Percentiles rank a stretch among this genome's conserved stretches.
These are phyloP conservation scores for Fusarium sp. DNA, from an alignment of 2,329 filamentous ascomycete genomes.

Conservation along the genomic window DNA sequence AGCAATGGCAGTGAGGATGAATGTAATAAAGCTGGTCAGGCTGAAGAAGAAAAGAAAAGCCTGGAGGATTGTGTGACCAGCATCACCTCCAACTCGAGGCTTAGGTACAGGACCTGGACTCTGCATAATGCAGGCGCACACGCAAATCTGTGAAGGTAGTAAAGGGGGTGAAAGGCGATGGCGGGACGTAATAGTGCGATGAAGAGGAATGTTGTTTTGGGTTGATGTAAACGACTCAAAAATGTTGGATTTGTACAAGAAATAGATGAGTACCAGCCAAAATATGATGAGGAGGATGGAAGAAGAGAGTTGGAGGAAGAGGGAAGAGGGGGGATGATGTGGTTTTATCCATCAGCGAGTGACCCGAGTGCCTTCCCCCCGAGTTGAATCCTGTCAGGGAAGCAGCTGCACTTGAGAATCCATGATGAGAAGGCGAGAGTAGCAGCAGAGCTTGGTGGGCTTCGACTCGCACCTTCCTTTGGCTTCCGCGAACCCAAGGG, in stretches of 20 bases:
- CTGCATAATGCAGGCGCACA: neutral
- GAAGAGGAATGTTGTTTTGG: neutral
- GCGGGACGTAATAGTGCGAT: neutral
- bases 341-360: conserved; percentile 9
- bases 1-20: conserved; percentile 29
- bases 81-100: neutral
- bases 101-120: neutral
- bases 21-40: conserved; percentile 38
- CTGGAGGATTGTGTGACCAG: conserved; percentile 23
- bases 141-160: neutral
- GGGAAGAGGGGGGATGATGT: neutral
- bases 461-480: neutral
- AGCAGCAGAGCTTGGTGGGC: neutral
- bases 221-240: neutral
- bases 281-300: neutral
- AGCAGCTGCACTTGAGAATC: neutral
- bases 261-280: conserved; percentile 1
- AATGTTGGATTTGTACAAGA: neutral
- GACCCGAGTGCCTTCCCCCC: conserved; percentile 9
- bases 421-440: neutral
- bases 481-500: neutral
- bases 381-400: neutral
- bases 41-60: conserved; percentile 35
- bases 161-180: neutral
- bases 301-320: conserved; percentile 3